Evolutionary conservation across 176 grass and related monocot species (phyloP), one percentile per base, ranked within the genome.

Genomic region (Carex scoparia): DNA sequence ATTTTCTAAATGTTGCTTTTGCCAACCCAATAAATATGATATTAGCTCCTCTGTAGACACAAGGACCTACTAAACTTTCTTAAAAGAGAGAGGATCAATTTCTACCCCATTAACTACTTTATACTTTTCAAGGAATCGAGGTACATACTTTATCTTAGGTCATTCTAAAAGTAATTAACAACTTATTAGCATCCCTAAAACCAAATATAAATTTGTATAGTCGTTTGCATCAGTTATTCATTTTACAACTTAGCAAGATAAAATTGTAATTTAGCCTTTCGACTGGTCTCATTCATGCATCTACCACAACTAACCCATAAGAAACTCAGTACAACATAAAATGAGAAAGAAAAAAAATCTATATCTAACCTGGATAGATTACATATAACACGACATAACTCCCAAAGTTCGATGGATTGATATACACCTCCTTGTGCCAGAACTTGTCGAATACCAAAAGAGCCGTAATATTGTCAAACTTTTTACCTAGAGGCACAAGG

Each of bases 391-490:
- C 91, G 67, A 88, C 88, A 88, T 91, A 95, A 65, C 84, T 85
- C 79, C 88, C 87, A 86, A 99, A 99, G 81, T 86, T 15, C 31
- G 4, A 46, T 63, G 32, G 57, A 76, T 92, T 99, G 88, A 95
- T 99, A 83, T 87, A 87, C 49, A 99, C 84, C 79, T 95, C 84
- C 81, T 99, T 99, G 65, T 89, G 85, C 91, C 87, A 95, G 87
- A 99, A 95, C 85, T 85, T 94, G 82, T 94, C 87, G 87, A 81
- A 96, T 81, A 99, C 88, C 84, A 32, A 84, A 76, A 86, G 70
- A 69, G 85, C 74, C 61, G 91, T 90, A 10, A 60, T 68, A 44
- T 87, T 87, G 65, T 95, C 90, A 82, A 99, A 99, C 18, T 76
- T 82, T 84, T 84, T 69, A 81, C 78, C 88, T 37, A 92, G 37